phyloP scores from a whole-genome alignment of 129 eudicot species.

The Sambucus nigra region DNA sequence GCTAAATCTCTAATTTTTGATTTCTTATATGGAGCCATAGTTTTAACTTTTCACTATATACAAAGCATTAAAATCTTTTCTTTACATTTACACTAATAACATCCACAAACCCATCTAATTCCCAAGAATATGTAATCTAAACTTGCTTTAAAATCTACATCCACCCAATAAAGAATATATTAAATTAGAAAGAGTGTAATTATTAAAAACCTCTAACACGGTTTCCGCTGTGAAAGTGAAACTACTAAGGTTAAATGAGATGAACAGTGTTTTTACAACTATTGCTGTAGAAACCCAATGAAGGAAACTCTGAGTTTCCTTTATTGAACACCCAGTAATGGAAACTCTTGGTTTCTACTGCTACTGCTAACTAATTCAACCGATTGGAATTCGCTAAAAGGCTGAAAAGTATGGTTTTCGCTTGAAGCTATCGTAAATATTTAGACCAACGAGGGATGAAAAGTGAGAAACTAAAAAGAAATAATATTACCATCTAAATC shows the following conservation, averaged over 20 bases:
- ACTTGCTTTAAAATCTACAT: conserved; percentile 2
- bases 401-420: conserved; percentile 20
- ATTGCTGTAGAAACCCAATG: not conserved
- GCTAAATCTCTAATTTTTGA: conserved; percentile 39
- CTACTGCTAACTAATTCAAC: conserved; percentile 8
- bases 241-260: not conserved
- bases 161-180: not conserved
- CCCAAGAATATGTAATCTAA: conserved; percentile 2
- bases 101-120: too few relatives aligned
- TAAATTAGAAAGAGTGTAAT: conserved; percentile 13
- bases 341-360: too few relatives aligned
- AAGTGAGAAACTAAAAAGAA: not conserved
- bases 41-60: conserved; percentile 12
- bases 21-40: conserved; percentile 42
- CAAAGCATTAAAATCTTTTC: conserved; percentile 21
- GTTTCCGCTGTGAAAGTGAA: conserved; percentile 2
- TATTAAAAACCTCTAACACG: conserved; percentile 16
- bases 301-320: not conserved
- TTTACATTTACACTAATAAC: conserved; percentile 21
- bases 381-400: conserved; percentile 5
- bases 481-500: too few relatives aligned
- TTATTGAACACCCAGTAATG: too few relatives aligned
- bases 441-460: not conserved
- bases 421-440: not conserved
- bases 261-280: too few relatives aligned